Evolutionary conservation across 148 eudicot species (phyloP), one percentile per base, ranked within the genome.

Genomic region (Pharnaceum exiguum): DNA sequence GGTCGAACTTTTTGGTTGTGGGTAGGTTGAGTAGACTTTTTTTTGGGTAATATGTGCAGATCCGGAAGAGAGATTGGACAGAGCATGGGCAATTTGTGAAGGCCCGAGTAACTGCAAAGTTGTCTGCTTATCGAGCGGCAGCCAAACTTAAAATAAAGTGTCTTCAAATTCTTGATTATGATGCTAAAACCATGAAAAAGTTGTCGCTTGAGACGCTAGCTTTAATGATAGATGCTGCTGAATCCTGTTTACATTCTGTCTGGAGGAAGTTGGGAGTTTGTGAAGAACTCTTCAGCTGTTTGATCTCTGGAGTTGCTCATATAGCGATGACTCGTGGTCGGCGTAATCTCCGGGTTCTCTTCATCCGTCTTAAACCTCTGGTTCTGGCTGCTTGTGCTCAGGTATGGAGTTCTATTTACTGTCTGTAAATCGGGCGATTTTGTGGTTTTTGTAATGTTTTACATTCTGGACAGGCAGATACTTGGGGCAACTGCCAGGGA

Each of bases 21-120:
- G 46, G n/a, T 12, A 45, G 32, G 33, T 45, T 31, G 57, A 39
- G 15, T 12, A 45, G 40, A 43, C 28, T 15, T 10, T 63, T 59
- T 67, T 26, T 35, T 52, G 22, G 23, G 24, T 66, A 32, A 50
- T 56, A 32, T 67, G 75, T 74, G 74, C 85, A 94, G 99, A 73
- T 86, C 75, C 79, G 89, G 80, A 94, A 80, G 88, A 75, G 89
- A 56, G 99, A 89, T 44, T 94, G 96, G 95, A 72, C 85, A 1
- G 91, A 85, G 61, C 91, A 89, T 51, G 96, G 95, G 46, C 77
- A 80, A 22, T 65, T 55, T 25, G 69, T 94, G 46, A 94, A 89
- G 82, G 78, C 79, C 33, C 85, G 90, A 51, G 77, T 94, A 63
- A 80, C 78, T 57, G 68, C 77, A 25, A 89, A 94, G 68, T 74